Evolutionary conservation across 129 eudicot genomes (phyloP).

Genomic region (Dittrichia graveolens): DNA sequence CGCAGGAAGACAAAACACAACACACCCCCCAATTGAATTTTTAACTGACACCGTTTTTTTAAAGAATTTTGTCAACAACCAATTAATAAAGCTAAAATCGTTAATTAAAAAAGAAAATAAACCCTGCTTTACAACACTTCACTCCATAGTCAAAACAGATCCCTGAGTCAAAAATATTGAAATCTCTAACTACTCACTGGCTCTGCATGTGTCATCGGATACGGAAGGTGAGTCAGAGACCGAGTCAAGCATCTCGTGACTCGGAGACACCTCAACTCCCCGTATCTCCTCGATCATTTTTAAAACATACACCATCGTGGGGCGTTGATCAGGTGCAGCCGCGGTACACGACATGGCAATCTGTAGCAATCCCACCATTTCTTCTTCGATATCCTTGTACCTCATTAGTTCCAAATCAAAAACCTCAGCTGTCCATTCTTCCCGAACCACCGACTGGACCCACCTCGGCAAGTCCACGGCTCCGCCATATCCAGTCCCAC

Average conservation of each 20-base stretch:
- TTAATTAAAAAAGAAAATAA: constrained; percentile 12
- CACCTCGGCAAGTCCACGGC: constrained; percentile 54
- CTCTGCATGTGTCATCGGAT: constrained; percentile 58
- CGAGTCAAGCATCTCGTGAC: constrained; percentile 58
- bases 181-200: constrained; percentile 49
- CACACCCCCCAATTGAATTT: background rate
- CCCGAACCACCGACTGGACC: constrained; percentile 49
- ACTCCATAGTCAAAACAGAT: background rate
- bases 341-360: constrained; percentile 60
- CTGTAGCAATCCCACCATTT: constrained; percentile 56
- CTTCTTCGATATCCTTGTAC: constrained; percentile 60
- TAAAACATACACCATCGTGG: constrained; percentile 45
- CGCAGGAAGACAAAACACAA: constrained; percentile 7
- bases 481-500: constrained; percentile 46
- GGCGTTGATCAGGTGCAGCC: constrained; percentile 47
- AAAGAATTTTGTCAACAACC: constrained; percentile 23
- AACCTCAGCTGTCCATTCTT: constrained; percentile 58
- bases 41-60: background rate
- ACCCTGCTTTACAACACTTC: constrained; percentile 34
- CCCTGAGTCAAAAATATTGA: constrained; percentile 20
- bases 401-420: constrained; percentile 59
- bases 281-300: constrained; percentile 68
- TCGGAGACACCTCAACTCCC: constrained; percentile 70
- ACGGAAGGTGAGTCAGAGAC: constrained; percentile 81
- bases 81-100: constrained; percentile 6